Evolutionary conservation across 148 eudicot species (phyloP), one percentile per base, ranked within the genome.

Genomic region (Mesembryanthemum crystallinum): DNA sequence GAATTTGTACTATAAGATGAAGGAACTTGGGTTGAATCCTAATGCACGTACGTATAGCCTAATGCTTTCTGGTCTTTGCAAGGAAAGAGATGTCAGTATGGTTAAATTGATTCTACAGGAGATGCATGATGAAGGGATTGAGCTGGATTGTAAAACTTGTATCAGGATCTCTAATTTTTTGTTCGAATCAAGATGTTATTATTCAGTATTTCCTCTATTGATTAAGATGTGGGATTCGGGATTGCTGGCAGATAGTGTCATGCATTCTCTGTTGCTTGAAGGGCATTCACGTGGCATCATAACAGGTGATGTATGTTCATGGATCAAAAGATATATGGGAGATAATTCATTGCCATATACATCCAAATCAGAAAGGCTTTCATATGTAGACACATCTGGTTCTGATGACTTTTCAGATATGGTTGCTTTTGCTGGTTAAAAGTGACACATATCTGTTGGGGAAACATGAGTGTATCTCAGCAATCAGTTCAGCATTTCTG

Each of bases 1-100:
- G 81, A 64, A 45, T 52, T 71, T 88, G 78, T 86, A 82, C 75
- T 58, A 45, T 37, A 82, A 83, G 69, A 86, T 88, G 89, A 86
- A 86, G 78, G 77, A 82, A 43, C 69, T 74, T 54, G 86, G 83
- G 62, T 28, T 88, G 52, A 39, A 77, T 63, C 89, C 87, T 45
- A 81, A 80, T 71, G 76, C 58, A 61, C 73, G 62, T n/a, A 78
- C 80, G 4, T 84, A 78, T 74, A 76, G 80, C 69, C 30, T 82
- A 61, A 61, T 88, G 72, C 69, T 86, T 33, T 84, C 64, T 55
- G 80, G 84, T 82, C 79, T 88, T 67, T 86, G 87, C 71, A 76
- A 72, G 73, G 73, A 71, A 45, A 64, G 71, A 55, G 86, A 88
- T 58, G 32, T 82, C 45, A 43, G 72, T 24, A 80, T 73, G 84